A percentile compares a stretch with the other conserved stretches of the same genome.
phyloP scores from a whole-genome alignment of 768 basidiomycete genomes.

The Punctularia strigosozonata region DNA sequence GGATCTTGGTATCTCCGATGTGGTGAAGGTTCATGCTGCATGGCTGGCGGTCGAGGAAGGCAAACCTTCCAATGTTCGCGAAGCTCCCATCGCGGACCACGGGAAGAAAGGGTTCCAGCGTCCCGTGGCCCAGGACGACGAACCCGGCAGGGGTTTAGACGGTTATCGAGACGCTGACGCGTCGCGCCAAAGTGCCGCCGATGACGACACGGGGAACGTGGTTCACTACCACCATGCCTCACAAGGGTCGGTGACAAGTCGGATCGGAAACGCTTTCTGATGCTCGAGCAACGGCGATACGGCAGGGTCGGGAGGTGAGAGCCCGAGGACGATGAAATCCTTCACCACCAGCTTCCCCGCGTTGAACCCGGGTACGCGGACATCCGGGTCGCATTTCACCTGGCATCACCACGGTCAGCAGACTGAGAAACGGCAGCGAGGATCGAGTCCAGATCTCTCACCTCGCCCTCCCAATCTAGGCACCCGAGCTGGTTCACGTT shows the following conservation, averaged over 20 bases:
- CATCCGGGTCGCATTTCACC: constrained; percentile 21
- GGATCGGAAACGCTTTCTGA: constrained; percentile 39
- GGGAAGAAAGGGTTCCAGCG: no score
- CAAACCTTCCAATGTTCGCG: no score
- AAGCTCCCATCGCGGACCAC: no score
- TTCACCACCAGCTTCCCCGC: constrained; percentile 35
- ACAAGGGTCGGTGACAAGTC: constrained; percentile 45
- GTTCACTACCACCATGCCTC: neutral
- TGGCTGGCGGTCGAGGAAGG: no score
- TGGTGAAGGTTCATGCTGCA: no score
- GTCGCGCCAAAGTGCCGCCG: no score
- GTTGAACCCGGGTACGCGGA: constrained; percentile 33
- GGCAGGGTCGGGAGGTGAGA: constrained; percentile 27
- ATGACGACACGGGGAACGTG: neutral
- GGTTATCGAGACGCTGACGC: no score
- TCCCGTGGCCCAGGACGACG: no score
- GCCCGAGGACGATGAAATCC: constrained; percentile 45
- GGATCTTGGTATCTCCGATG: no score
- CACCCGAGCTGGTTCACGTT: constrained; percentile 21
- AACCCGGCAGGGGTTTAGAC: neutral
- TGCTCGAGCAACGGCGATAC: constrained; percentile 22
- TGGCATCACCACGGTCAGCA: no score
- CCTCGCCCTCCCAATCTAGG: constrained; percentile 53
- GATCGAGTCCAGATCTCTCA: no score
- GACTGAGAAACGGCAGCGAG: no score